These are phyloP conservation scores for Juncus effusus DNA, from an alignment of 176 grass and related monocot species.

Conservation along the genomic window DNA sequence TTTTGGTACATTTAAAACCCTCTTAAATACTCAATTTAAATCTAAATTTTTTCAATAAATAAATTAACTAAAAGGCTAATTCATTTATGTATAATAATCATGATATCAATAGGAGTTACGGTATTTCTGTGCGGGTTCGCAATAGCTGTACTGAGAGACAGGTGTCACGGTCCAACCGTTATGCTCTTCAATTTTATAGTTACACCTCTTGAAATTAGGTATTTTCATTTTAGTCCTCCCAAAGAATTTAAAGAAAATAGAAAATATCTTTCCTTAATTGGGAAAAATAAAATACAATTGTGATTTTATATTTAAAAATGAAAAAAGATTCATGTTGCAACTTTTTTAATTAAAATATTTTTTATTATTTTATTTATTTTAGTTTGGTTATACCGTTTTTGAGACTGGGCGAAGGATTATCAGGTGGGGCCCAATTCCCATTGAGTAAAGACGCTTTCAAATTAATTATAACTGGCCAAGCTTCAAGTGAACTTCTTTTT, in stretches of 20 bases:
- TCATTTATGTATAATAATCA: not conserved
- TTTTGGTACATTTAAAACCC: constrained; percentile 28
- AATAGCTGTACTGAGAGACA: constrained; percentile 35
- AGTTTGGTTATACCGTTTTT: constrained; percentile 52
- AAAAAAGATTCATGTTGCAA: not conserved
- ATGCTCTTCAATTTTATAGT: constrained; percentile 48
- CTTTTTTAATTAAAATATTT: constrained; percentile 1
- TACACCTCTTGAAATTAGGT: constrained; percentile 50
- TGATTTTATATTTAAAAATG: not conserved
- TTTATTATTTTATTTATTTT: constrained; percentile 8
- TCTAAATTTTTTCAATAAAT: not conserved
- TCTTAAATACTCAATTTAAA: not conserved
- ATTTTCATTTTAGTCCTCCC: constrained; percentile 1
- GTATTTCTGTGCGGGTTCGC: constrained; percentile 42
- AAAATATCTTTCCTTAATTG: not conserved
- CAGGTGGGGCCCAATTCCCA: constrained; percentile 34
- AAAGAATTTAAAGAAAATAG: not conserved
- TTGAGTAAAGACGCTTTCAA: constrained; percentile 45
- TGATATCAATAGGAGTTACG: constrained; percentile 31
- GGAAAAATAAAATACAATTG: not conserved
- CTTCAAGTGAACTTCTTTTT: constrained; percentile 41
- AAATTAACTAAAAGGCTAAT: not conserved
- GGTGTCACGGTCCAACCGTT: constrained; percentile 47
- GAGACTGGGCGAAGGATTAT: constrained; percentile 43
- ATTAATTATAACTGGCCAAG: constrained; percentile 37